These are phyloP conservation scores for Eucalyptus tenuipes DNA, from an alignment of 345 rosid genomes.

Conservation along the genomic window DNA sequence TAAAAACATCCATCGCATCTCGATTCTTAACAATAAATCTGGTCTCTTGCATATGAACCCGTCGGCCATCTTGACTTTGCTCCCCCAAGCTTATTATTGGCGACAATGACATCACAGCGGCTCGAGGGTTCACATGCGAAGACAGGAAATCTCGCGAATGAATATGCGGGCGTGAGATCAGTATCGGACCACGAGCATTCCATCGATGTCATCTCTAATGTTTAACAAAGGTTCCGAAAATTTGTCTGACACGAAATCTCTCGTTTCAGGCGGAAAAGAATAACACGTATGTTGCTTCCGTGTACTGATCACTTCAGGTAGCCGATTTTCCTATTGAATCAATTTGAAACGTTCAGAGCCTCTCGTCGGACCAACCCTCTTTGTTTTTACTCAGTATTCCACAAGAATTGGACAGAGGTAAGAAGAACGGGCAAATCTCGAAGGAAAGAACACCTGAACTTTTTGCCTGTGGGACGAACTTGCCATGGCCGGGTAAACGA, in stretches of 20 bases:
- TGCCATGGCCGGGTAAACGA: not conserved
- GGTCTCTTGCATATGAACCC: not conserved
- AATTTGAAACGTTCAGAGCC: not conserved
- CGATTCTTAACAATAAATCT: not conserved
- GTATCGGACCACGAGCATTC: not conserved
- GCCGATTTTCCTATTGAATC: not conserved
- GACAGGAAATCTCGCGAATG: not conserved
- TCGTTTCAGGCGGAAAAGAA: not conserved
- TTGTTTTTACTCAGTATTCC: not conserved
- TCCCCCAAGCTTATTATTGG: not conserved
- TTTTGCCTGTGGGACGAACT: not conserved
- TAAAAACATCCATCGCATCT: not conserved
- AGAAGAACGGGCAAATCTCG: not conserved
- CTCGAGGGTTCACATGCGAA: not conserved
- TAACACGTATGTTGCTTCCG: not conserved
- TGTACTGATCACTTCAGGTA: not conserved
- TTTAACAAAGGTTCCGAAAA: not conserved
- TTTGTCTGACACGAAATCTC: not conserved
- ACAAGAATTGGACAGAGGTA: not conserved
- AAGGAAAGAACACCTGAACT: not conserved
- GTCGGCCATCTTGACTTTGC: not conserved
- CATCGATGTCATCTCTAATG: not conserved
- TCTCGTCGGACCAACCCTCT: not conserved
- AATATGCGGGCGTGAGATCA: not conserved
- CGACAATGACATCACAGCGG: not conserved